A percentile compares a stretch with the other conserved stretches of the same genome.
These are phyloP conservation scores for Hypomontagnella submonticulosa DNA, from an alignment of 495 filamentous ascomycete genomes.

Conservation along the genomic window DNA sequence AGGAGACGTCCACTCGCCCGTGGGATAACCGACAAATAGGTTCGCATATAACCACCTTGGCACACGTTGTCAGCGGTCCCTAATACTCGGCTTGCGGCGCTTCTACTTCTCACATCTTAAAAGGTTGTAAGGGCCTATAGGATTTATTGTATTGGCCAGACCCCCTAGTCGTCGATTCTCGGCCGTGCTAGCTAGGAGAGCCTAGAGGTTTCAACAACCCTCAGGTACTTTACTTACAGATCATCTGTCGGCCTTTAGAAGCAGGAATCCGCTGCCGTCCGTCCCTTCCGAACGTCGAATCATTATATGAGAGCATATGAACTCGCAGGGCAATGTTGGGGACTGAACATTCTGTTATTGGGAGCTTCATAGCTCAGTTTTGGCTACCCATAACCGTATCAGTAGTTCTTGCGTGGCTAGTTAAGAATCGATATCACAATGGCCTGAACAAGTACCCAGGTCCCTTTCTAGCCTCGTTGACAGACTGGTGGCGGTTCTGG, in stretches of 20 bases:
- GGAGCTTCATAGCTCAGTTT: conserved; percentile 55
- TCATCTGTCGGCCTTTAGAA: conserved; percentile 2
- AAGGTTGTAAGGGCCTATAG: neutral
- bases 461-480: conserved; percentile 72
- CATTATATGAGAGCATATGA: conserved; percentile 30
- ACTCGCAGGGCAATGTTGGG: conserved; percentile 29
- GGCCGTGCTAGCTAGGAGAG: conserved; percentile 6
- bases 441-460: conserved; percentile 74
- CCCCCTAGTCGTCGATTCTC: conserved; percentile 11
- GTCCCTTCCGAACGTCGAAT: conserved; percentile 4
- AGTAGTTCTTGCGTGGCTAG: conserved; percentile 54
- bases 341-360: conserved; percentile 39
- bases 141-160: conserved; percentile 19
- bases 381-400: conserved; percentile 58
- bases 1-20: conserved; percentile 30
- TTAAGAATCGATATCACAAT: conserved; percentile 67
- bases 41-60: conserved; percentile 39
- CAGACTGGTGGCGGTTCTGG: conserved; percentile 75
- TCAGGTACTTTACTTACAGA: conserved; percentile 18
- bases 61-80: conserved; percentile 32
- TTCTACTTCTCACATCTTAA: conserved; percentile 17
- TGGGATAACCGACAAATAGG: conserved; percentile 38
- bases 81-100: conserved; percentile 38
- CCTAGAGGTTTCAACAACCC: conserved; percentile 35
- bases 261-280: conserved; percentile 3